Evolutionary conservation across 2,329 filamentous ascomycete genomes (phyloP).

Genomic region (Aspergillus oerlinghausenensis): DNA sequence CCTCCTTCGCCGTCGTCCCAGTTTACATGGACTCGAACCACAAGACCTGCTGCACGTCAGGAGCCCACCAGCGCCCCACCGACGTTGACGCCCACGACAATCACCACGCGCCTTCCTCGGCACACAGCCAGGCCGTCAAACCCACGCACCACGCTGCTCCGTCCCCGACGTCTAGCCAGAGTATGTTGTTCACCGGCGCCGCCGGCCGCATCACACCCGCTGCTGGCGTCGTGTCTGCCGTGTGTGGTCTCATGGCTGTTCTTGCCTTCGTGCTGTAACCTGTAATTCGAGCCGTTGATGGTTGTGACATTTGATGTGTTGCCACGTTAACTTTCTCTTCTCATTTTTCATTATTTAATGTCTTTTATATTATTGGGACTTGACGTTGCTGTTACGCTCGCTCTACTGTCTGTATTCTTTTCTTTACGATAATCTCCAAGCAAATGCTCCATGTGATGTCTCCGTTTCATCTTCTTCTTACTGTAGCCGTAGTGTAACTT

Average conservation of each 20-base stretch:
- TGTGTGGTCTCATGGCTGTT: conserved; percentile 22
- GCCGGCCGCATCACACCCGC: conserved; percentile 14
- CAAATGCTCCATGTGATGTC: neutral
- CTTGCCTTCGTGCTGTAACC: conserved; percentile 27
- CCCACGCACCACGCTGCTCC: conserved; percentile 31
- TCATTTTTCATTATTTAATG: neutral
- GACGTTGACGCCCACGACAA: conserved; percentile 42
- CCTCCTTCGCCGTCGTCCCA: conserved; percentile 22
- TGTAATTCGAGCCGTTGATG: conserved; percentile 15
- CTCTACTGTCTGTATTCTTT: neutral
- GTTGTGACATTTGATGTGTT: neutral
- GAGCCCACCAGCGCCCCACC: conserved; percentile 32
- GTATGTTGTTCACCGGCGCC: conserved; percentile 21
- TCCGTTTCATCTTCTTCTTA: neutral
- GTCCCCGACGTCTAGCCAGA: conserved; percentile 36
- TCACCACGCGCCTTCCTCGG: conserved; percentile 13
- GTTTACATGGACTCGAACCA: conserved; percentile 19
- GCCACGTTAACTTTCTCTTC: neutral
- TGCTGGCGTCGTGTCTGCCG: conserved; percentile 19
- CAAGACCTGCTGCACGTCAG: neutral
- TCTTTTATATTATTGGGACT: neutral
- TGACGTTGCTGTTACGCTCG: neutral
- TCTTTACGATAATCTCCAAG: neutral
- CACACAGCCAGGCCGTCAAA: too few species aligned
- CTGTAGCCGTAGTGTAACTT: neutral